Evolutionary conservation across 305 asterid species (phyloP), one percentile per base, ranked within the genome.

Genomic region (Fraxinus latifolia): DNA sequence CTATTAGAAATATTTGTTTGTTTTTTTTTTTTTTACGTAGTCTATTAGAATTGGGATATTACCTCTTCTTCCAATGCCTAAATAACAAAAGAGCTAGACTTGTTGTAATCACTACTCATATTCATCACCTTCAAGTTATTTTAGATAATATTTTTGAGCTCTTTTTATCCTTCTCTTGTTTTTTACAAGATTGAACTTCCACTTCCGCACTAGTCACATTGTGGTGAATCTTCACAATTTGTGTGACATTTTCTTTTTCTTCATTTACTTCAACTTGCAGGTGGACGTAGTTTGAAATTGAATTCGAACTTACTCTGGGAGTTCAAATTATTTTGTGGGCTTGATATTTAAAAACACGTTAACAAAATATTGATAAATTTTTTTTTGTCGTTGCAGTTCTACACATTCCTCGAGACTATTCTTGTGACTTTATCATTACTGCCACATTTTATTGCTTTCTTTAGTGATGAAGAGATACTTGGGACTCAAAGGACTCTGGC

Each of bases 401-500:
- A 96, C 91, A 90, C 98, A 5, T 96, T 94, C 86, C 92, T 96
- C 8, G 99, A 96, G 90, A 96, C 99, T 74, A 92, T 85, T 78
- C 88, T 94, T 25, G 99, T 93, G 77, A 87, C 98, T 8, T 78
- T 96, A 78, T 82, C 98, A 42, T 85, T 96, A 82, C 87, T 96
- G 83, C 97, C 98, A 7, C 90, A 92, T 67, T 96, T 96, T 79
- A 90, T 96, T 85, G 92, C 91, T 77, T 96, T 96, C 94, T 94
- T 96, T 86, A 88, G 94, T 55, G 98, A 96, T 14, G 96, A 90
- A 73, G 97, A 93, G 89, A 94, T 96, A 83, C 93, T 96, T 82
- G 98, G 97, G 82, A 89, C 98, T 77, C 97, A 95, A 23, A 92
- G 99, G 84, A 93, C 90, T 78, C 98, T 93, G 70, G 99, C 98